Evolutionary conservation across 2,329 filamentous ascomycete genomes (phyloP).

Genomic region (Xylaria hypoxylon): DNA sequence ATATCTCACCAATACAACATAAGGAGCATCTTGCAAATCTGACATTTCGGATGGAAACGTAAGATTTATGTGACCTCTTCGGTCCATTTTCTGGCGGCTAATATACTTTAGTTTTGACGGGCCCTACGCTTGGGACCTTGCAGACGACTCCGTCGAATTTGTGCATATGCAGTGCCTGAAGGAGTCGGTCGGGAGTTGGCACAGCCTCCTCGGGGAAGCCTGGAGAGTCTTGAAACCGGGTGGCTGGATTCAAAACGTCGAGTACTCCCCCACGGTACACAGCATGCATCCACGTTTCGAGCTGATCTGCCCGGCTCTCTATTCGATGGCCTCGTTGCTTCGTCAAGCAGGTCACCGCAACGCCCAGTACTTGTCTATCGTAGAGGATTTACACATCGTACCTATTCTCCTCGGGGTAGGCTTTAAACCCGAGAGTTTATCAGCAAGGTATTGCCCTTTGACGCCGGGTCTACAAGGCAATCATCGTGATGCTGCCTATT

Average conservation of each 20-base stretch:
- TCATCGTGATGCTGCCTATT: too few relatives aligned
- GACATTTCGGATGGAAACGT: neutral
- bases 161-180: constrained; percentile 42
- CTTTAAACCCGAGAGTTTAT: too few relatives aligned
- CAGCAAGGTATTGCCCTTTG: too few relatives aligned
- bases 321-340: neutral
- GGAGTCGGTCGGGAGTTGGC: constrained; percentile 42
- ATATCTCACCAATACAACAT: constrained; percentile 43
- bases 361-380: too few relatives aligned
- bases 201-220: constrained; percentile 36
- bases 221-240: constrained; percentile 35
- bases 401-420: too few relatives aligned
- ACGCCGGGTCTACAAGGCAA: too few relatives aligned
- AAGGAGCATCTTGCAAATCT: neutral
- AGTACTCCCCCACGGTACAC: constrained; percentile 8
- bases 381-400: too few relatives aligned
- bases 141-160: constrained; percentile 38
- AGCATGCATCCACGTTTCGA: neutral
- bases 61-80: neutral
- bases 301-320: neutral
- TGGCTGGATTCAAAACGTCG: constrained; percentile 39
- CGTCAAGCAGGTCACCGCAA: too few relatives aligned
- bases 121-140: constrained; percentile 37
- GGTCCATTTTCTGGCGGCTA: too few relatives aligned
- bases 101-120: neutral